Percentiles rank a stretch among this genome's conserved stretches.
Evolutionary conservation across 768 basidiomycete genomes (phyloP).

Genomic region (Pulveroboletus sp.): DNA sequence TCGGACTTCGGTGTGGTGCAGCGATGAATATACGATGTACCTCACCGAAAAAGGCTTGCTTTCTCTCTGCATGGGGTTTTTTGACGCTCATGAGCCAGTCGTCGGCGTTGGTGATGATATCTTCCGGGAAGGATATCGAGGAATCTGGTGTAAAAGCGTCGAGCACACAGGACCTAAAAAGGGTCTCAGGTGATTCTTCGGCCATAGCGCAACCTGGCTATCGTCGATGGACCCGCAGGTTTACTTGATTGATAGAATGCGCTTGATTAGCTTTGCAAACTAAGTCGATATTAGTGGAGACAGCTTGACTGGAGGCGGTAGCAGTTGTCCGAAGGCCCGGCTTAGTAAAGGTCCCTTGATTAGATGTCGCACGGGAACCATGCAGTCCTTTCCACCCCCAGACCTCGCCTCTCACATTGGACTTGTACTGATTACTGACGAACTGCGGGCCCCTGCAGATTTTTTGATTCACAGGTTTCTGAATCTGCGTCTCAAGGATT

Average conservation of each 20-base stretch:
- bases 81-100: conserved; percentile 53
- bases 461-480: conserved; percentile 62
- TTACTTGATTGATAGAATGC: neutral
- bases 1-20: conserved; percentile 13
- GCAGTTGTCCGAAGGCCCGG: too few species aligned
- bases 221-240: neutral
- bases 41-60: conserved; percentile 73
- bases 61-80: conserved; percentile 44
- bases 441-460: conserved; percentile 65
- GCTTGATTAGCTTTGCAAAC: neutral
- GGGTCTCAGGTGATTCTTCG: conserved; percentile 51
- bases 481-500: conserved; percentile 46
- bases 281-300: neutral
- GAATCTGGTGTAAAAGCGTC: conserved; percentile 63
- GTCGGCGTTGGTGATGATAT: conserved; percentile 40
- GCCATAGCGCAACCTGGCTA: conserved; percentile 12
- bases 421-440: conserved; percentile 62
- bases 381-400: conserved; percentile 49
- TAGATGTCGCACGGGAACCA: conserved; percentile 4
- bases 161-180: conserved; percentile 56
- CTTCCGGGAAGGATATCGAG: conserved; percentile 55
- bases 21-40: conserved; percentile 16
- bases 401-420: conserved; percentile 47
- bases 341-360: conserved; percentile 10
- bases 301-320: neutral